Evolutionary conservation across 2,329 filamentous ascomycete genomes (phyloP), one percentile per base, ranked within the genome.

Genomic region (Podosphaera fusca): DNA sequence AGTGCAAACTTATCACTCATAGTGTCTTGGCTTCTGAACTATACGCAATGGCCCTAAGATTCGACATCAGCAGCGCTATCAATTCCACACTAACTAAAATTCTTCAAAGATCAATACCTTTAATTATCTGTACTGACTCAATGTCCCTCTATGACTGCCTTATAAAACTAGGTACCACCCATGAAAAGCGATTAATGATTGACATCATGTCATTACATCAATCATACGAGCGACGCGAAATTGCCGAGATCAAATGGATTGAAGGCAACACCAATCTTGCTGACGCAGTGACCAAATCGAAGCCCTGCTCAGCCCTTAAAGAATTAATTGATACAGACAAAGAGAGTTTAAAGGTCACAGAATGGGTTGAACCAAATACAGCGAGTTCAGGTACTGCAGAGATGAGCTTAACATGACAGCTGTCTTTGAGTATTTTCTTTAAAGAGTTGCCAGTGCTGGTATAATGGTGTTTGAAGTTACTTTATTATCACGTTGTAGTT

Each of bases 261-360:
- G 35, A 57, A 40, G 47, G 55, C 8, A 51, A 60, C 10, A 29
- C 38, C n/a, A 49, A 63, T 42, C 57, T 45, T 14, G 52, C 58
- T 1, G 56, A 63, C 38, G 50, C 54, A n/a, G 56, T 61, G 31
- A 63, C 56, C 1, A 62, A 63, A 36, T 33, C n/a, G 7, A 56
- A 34, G 4, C 40, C 57, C 1, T 59, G 60, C 33, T 47, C 50
- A n/a, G 40, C 55, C 30, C 45, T 63, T 10, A 50, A 36, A 38
- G 10, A 51, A 12, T 55, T 61, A 9, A 35, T 61, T 2, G 54
- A 61, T 55, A 55, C 31, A n/a, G 59, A 61, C 42, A 52, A 53
- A 45, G 33, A 56, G 6, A 21, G 12, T 29, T 2, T 60, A 9
- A 29, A 56, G 47, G 54, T 57, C 2, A 45, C 53, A n/a, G 45